Percentiles rank a stretch among this genome's conserved stretches.
phyloP scores from a whole-genome alignment of 257 asterid genomes.

The Solanum sparsipilum region DNA sequence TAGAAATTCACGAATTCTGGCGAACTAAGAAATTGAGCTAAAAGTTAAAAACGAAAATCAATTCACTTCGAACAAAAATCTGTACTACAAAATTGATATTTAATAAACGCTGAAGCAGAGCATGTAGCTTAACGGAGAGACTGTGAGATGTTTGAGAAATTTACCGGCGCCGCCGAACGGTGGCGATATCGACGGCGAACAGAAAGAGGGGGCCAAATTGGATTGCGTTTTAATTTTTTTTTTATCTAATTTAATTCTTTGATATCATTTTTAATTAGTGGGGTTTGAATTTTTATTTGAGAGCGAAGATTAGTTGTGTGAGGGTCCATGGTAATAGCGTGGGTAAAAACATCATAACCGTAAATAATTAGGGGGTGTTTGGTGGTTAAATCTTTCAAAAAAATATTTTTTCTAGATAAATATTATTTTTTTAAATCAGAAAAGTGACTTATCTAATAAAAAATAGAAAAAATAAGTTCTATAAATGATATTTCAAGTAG shows the following conservation, averaged over 20 bases:
- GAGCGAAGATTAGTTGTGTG: not conserved
- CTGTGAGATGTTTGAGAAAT: not conserved
- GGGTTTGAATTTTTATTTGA: not conserved
- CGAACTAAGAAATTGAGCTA: not conserved
- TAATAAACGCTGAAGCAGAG: not conserved
- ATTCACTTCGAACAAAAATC: not conserved
- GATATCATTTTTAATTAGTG: not conserved
- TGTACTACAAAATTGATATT: not conserved
- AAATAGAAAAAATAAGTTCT: not conserved
- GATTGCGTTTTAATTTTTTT: not conserved
- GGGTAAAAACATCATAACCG: not conserved
- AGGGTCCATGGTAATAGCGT: not conserved
- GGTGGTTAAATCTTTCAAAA: not conserved
- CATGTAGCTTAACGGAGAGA: not conserved
- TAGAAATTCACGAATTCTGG: not conserved
- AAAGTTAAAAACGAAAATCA: not conserved
- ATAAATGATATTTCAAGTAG: not conserved
- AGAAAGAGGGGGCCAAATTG: conserved; percentile 7
- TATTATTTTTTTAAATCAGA: not conserved
- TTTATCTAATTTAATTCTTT: not conserved
- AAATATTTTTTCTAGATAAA: too few species aligned
- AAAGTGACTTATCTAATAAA: not conserved
- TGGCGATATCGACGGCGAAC: not conserved
- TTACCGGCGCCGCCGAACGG: conserved; percentile 3
- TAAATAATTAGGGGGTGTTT: not conserved